A percentile compares a stretch with the other conserved stretches of the same genome.
phyloP scores from a whole-genome alignment of 1,139 yeast genomes.

The Geotrichum bryndzae region DNA sequence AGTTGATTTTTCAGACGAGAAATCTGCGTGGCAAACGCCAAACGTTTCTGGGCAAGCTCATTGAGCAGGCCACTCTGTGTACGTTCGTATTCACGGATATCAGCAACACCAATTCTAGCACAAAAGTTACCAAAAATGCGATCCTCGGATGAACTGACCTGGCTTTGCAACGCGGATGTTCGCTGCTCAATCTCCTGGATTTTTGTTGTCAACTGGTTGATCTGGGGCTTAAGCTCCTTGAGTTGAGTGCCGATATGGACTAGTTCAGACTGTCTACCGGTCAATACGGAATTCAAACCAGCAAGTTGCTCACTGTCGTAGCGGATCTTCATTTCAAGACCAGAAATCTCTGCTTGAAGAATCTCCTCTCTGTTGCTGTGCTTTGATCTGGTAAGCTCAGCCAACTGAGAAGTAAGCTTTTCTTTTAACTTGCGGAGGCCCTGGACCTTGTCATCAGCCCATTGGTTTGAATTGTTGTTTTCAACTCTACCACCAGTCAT shows the following conservation, averaged over 20 bases:
- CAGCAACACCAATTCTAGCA: constrained; percentile 44
- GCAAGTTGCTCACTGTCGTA: constrained; percentile 46
- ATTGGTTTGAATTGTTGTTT: constrained; percentile 41
- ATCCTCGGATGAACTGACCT: constrained; percentile 25
- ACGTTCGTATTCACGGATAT: constrained; percentile 58
- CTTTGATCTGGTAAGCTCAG: constrained; percentile 43
- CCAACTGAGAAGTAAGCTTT: constrained; percentile 49
- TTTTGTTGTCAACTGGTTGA: constrained; percentile 19
- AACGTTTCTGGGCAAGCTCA: constrained; percentile 56
- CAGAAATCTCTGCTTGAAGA: constrained; percentile 48
- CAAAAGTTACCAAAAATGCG: constrained; percentile 53
- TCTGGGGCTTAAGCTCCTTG: constrained; percentile 20
- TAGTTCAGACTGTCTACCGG: constrained; percentile 53
- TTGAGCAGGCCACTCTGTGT: constrained; percentile 56
- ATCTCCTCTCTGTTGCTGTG: constrained; percentile 53
- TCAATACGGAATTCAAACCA: constrained; percentile 47
- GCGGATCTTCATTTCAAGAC: constrained; percentile 51
- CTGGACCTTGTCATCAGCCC: constrained; percentile 73
- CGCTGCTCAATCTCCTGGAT: constrained; percentile 27
- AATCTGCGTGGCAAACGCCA: constrained; percentile 55
- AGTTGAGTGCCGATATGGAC: constrained; percentile 41
- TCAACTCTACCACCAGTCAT: constrained; percentile 81
- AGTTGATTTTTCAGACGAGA: constrained; percentile 57
- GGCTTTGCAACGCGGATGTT: constrained; percentile 30
- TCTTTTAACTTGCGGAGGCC: constrained; percentile 56